Percentiles rank a stretch among this genome's conserved stretches.
Evolutionary conservation across 2,329 filamentous ascomycete genomes (phyloP).

Genomic region (Exophiala mesophila): DNA sequence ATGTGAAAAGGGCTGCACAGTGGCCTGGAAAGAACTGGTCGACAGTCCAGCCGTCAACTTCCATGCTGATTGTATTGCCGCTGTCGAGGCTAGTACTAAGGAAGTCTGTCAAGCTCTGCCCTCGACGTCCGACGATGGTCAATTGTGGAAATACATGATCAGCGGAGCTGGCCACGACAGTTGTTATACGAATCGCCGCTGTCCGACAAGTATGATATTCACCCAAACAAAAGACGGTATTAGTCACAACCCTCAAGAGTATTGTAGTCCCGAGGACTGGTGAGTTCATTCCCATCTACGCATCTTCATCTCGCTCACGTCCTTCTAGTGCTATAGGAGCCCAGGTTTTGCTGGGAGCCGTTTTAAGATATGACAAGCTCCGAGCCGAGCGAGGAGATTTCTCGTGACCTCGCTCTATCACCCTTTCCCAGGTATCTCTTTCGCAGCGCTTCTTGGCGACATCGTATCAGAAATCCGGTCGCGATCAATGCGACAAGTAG

Average conservation of each 20-base stretch:
- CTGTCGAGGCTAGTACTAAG: constrained; percentile 57
- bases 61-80: constrained; percentile 62
- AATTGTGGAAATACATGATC: constrained; percentile 48
- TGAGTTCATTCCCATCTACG: constrained; percentile 13
- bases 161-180: constrained; percentile 63
- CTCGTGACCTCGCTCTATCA: constrained; percentile 10
- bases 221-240: constrained; percentile 61
- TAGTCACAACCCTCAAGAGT: constrained; percentile 61
- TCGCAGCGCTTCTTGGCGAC: too few species aligned
- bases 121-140: constrained; percentile 39
- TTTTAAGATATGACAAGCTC: constrained; percentile 41
- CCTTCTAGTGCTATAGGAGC: constrained; percentile 29
- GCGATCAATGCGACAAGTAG: too few species aligned
- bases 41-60: constrained; percentile 54
- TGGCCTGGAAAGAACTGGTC: constrained; percentile 27
- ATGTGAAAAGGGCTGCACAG: constrained; percentile 25
- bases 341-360: constrained; percentile 25
- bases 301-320: constrained; percentile 9
- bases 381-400: constrained; percentile 21
- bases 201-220: constrained; percentile 64
- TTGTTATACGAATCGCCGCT: constrained; percentile 56
- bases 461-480: too few species aligned
- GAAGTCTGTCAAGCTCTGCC: constrained; percentile 43
- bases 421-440: too few species aligned
- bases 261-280: constrained; percentile 56